Evolutionary conservation across 2,329 filamentous ascomycete genomes (phyloP).

Genomic region (Aspergillus phoenicis): DNA sequence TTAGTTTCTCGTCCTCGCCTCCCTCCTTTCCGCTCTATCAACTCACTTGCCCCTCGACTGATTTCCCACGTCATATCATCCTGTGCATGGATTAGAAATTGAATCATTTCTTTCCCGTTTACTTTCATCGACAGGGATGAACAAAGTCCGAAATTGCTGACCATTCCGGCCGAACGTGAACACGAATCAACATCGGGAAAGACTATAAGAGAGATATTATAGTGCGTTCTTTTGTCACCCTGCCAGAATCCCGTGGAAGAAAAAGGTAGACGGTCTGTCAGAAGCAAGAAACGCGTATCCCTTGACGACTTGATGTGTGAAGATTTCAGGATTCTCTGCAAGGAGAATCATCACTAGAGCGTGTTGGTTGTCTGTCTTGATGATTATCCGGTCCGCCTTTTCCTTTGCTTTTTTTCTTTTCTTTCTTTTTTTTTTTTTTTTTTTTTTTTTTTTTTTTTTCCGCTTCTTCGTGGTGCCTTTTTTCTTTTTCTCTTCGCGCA

Average conservation of each 20-base stretch:
- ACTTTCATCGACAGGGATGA: neutral
- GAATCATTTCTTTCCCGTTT: neutral
- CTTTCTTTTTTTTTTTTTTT: neutral
- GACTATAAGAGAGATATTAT: neutral
- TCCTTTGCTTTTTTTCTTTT: neutral
- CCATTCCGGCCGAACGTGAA: neutral
- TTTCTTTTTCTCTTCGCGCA: constrained; percentile 2
- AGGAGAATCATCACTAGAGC: neutral
- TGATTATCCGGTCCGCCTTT: neutral
- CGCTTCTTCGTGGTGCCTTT: neutral
- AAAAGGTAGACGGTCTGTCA: neutral
- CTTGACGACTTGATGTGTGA: neutral
- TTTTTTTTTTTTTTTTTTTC: neutral
- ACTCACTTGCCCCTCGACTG: neutral
- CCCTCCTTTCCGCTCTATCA: neutral
- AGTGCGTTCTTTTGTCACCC: neutral
- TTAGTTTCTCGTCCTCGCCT: too few relatives aligned
- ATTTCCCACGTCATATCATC: neutral
- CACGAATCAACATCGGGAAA: neutral
- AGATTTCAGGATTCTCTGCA: neutral
- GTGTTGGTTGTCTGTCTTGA: neutral
- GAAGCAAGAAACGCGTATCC: neutral
- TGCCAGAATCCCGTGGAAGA: neutral
- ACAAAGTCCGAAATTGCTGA: neutral
- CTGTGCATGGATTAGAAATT: neutral